Percentiles rank a stretch among this genome's conserved stretches.
Evolutionary conservation across 495 filamentous ascomycete genomes (phyloP).

Genomic region (Penicillium nucicola): DNA sequence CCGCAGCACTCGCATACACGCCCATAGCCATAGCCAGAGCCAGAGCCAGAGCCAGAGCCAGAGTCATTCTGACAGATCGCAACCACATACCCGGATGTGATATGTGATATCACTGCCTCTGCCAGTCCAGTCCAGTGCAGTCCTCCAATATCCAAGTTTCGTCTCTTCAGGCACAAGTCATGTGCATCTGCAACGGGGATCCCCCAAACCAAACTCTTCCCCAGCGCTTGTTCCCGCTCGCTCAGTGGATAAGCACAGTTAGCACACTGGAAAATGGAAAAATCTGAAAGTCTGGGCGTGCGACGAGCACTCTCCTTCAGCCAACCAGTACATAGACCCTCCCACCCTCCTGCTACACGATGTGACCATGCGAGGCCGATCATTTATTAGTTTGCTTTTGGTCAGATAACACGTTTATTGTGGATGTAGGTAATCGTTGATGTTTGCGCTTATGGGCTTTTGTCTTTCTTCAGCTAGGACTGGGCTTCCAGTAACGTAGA

Average conservation of each 20-base stretch:
- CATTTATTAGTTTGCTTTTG: constrained; percentile 3
- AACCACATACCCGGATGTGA: not conserved
- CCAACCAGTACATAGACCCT: not conserved
- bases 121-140: constrained; percentile 8
- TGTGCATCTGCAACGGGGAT: constrained; percentile 4
- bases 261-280: too few species aligned
- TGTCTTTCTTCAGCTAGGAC: not conserved
- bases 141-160: constrained; percentile 10
- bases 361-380: constrained; percentile 21
- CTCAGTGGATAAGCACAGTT: constrained; percentile 6
- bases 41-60: too few species aligned
- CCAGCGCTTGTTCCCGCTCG: constrained; percentile 14
- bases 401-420: not conserved
- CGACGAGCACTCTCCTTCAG: not conserved
- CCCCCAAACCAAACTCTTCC: constrained; percentile 1
- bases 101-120: constrained; percentile 8
- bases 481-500: too few species aligned
- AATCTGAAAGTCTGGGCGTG: not conserved
- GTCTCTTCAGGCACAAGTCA: not conserved
- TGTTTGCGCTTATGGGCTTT: not conserved
- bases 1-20: not conserved
- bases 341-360: constrained; percentile 5
- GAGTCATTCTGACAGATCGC: constrained; percentile 21
- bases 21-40: too few species aligned
- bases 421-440: too few species aligned